Conservation (phyloP, 148 eudicot genomes). For the Mesembryanthemum crystallinum region DNA sequence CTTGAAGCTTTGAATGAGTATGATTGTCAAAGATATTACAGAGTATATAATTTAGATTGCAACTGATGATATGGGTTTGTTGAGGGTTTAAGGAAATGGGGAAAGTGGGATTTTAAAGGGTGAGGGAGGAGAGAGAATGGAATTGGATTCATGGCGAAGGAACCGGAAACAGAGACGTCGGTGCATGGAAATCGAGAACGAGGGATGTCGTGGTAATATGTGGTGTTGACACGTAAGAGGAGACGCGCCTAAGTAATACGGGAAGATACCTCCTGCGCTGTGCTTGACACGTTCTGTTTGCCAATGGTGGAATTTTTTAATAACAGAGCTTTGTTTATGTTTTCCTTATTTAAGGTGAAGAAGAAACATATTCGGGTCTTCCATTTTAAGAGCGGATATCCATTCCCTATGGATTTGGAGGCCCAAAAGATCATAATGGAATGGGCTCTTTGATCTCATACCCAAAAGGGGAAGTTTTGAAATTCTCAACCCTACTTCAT, state of each 20-base stretch:
- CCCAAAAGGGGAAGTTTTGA: too few relatives aligned
- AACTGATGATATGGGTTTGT: neutral
- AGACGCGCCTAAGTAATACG: conserved; percentile 2
- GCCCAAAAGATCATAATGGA: too few relatives aligned
- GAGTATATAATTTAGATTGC: neutral
- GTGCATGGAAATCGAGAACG: neutral
- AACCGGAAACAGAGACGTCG: neutral
- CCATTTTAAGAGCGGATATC: too few relatives aligned
- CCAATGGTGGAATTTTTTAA: too few relatives aligned
- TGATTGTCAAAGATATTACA: too few relatives aligned
- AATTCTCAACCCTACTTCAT: too few relatives aligned
- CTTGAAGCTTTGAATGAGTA: neutral
- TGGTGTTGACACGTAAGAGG: neutral
- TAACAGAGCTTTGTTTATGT: too few relatives aligned
- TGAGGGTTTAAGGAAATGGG: neutral
- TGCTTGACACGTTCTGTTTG: conserved; percentile 5
- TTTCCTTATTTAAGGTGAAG: too few relatives aligned
- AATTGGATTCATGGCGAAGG: conserved; percentile 19
- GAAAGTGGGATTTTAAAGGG: neutral
- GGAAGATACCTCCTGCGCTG: conserved; percentile 2
- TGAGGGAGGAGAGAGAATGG: neutral
- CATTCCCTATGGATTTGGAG: too few relatives aligned
- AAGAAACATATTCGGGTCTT: too few relatives aligned
- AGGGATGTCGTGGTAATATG: neutral
- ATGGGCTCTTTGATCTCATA: too few relatives aligned